Conservation (phyloP, 2,329 filamentous ascomycete genomes). For the Setomelanomma holmii region DNA sequence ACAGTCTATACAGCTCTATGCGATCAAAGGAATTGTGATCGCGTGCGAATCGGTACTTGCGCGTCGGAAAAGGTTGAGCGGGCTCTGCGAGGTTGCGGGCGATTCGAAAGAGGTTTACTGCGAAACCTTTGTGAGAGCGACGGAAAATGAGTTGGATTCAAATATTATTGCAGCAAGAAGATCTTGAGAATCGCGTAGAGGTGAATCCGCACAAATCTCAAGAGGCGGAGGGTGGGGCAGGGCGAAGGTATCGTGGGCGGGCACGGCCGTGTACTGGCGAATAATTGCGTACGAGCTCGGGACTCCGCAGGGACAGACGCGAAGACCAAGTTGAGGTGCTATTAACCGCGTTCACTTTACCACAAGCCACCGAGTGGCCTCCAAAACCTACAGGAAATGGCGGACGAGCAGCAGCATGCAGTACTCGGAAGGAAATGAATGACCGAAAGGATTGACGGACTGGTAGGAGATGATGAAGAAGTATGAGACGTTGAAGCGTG, state of each 20-base stretch:
- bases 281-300: constrained; percentile 5
- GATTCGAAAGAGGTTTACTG: not conserved
- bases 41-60: not conserved
- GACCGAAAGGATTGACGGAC: not conserved
- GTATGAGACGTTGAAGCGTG: not conserved
- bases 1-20: not conserved
- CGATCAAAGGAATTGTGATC: not conserved
- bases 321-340: no score
- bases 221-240: constrained; percentile 6
- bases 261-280: constrained; percentile 19
- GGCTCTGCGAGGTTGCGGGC: not conserved
- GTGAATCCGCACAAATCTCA: not conserved
- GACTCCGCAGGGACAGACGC: constrained; percentile 3
- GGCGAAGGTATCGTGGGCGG: constrained; percentile 18
- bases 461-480: no score
- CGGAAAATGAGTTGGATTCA: no score
- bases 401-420: constrained; percentile 11
- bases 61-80: not conserved
- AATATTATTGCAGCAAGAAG: no score
- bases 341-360: no score
- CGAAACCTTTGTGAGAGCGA: no score
- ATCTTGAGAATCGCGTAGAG: no score
- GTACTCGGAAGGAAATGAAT: not conserved
- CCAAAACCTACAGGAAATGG: not conserved
- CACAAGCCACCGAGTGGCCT: no score